Percentiles rank a stretch among this genome's conserved stretches.
Evolutionary conservation across 1,284 basidiomycete species (phyloP).

Genomic region (Puccinia horiana): DNA sequence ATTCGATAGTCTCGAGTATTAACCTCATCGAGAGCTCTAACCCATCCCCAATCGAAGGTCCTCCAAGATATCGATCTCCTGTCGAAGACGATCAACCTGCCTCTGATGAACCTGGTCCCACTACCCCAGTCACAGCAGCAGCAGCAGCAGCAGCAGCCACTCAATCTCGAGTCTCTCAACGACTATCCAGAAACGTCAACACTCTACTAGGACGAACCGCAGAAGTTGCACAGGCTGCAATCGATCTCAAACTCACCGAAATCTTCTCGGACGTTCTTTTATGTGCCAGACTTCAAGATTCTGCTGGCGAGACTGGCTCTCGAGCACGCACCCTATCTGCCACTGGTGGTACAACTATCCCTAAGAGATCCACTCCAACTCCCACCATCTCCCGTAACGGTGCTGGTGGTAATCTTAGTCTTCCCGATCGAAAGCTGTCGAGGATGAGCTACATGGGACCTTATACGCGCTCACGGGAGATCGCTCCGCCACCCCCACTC

Average conservation of each 20-base stretch:
- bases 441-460: constrained; percentile 47
- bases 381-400: not conserved
- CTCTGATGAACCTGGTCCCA: not conserved
- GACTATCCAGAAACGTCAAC: constrained; percentile 46
- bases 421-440: constrained; percentile 35
- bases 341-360: not conserved
- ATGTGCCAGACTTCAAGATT: constrained; percentile 37
- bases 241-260: constrained; percentile 47
- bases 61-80: not conserved
- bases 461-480: not conserved
- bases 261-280: constrained; percentile 44
- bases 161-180: constrained; percentile 48
- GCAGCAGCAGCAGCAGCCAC: not conserved
- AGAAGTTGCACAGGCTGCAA: constrained; percentile 47
- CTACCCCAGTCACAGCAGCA: constrained; percentile 20
- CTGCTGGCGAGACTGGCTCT: not conserved
- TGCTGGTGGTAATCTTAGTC: not conserved
- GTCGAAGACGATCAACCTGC: constrained; percentile 9
- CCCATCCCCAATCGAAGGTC: not conserved
- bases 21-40: constrained; percentile 26
- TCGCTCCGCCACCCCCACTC: constrained; percentile 19
- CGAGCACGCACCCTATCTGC: constrained; percentile 39
- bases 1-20: constrained; percentile 48
- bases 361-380: constrained; percentile 12
- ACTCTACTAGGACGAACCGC: constrained; percentile 44